Evolutionary conservation across 2,329 filamentous ascomycete species (phyloP).

Genomic region (Chaetomium olivaceum): DNA sequence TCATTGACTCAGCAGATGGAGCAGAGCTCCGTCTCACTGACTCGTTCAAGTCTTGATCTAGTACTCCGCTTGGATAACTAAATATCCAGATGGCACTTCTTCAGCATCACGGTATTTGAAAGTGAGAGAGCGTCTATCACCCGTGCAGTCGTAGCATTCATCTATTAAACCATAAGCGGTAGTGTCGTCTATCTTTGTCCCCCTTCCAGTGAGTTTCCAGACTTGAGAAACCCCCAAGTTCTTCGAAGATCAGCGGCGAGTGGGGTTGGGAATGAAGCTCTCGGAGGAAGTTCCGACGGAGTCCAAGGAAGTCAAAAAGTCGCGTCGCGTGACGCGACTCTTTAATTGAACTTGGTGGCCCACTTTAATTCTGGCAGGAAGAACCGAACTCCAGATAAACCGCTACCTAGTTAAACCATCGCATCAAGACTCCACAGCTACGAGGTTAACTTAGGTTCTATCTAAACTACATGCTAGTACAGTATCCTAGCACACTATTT

Average conservation of each 20-base stretch:
- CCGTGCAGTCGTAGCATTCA: no score
- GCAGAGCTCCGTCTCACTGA: neutral
- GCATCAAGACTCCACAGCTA: neutral
- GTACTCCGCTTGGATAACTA: no score
- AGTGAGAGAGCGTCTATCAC: no score
- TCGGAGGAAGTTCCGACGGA: neutral
- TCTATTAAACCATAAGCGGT: no score
- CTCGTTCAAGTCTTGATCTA: neutral
- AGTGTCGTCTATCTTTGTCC: neutral
- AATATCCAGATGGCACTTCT: neutral
- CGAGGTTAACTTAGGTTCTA: neutral
- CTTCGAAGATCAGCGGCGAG: neutral
- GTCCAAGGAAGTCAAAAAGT: neutral
- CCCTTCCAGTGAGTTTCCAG: neutral
- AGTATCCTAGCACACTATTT: neutral
- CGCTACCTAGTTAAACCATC: neutral
- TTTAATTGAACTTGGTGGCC: conserved; percentile 3
- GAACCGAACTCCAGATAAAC: neutral
- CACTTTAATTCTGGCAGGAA: neutral
- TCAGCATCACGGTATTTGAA: neutral
- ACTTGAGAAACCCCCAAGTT: neutral
- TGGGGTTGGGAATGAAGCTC: neutral
- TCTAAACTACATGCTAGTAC: neutral
- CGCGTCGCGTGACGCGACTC: conserved; percentile 15
- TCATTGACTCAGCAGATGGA: no score